Conservation (phyloP, 2,329 filamentous ascomycete species). For the Ceratocystis ficicola region DNA sequence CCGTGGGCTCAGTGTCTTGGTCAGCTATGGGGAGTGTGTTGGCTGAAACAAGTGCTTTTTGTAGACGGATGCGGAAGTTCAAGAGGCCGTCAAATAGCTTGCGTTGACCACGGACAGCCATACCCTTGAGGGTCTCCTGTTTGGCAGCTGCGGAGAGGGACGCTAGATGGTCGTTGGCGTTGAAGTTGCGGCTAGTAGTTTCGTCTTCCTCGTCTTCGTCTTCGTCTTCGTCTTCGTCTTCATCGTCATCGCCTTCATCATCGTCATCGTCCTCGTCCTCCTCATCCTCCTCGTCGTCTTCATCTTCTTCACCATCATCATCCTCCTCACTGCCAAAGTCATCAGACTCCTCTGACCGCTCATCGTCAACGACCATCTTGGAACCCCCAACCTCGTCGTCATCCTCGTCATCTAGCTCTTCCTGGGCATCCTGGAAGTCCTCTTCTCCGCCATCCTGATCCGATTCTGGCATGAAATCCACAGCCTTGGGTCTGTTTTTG, state of each 20-base stretch:
- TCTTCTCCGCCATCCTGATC: constrained; percentile 33
- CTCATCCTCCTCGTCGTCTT: constrained; percentile 31
- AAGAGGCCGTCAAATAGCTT: constrained; percentile 78
- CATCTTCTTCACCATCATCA: constrained; percentile 30
- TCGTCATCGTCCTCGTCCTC: constrained; percentile 33
- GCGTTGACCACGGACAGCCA: constrained; percentile 74
- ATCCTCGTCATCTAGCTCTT: constrained; percentile 31
- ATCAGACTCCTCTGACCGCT: constrained; percentile 27
- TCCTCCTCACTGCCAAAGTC: constrained; percentile 30
- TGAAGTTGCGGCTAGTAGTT: constrained; percentile 21
- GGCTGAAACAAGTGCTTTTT: constrained; percentile 73
- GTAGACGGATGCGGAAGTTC: constrained; percentile 80
- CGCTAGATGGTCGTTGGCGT: constrained; percentile 17
- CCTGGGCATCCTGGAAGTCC: constrained; percentile 30
- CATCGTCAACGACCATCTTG: constrained; percentile 28
- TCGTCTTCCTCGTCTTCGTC: constrained; percentile 27
- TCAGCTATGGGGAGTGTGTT: constrained; percentile 53
- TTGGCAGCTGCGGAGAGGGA: constrained; percentile 22
- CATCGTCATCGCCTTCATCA: constrained; percentile 28
- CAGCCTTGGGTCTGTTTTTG: constrained; percentile 38
- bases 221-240: constrained; percentile 30
- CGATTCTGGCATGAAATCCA: constrained; percentile 45
- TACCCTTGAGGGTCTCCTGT: constrained; percentile 66
- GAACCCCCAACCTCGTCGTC: constrained; percentile 30
- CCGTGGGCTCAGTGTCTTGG: constrained; percentile 30